Conservation (phyloP, 345 rosid genomes). For the Camelina neglecta region DNA sequence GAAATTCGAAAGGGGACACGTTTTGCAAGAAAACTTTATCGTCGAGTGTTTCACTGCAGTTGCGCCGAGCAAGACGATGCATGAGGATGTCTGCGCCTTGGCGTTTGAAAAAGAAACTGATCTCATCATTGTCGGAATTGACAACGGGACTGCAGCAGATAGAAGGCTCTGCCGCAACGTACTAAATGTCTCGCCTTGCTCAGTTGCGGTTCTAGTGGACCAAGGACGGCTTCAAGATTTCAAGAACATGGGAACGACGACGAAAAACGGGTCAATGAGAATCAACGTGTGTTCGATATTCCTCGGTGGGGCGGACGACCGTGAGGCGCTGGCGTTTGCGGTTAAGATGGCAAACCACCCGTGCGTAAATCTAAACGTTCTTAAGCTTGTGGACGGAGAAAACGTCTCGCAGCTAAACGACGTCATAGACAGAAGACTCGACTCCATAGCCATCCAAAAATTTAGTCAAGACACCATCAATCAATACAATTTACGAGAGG, state of each 20-base stretch:
- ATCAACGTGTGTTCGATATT: conserved; percentile 42
- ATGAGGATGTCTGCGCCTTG: conserved; percentile 49
- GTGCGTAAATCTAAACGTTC: conserved; percentile 18
- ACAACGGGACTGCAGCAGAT: conserved; percentile 7
- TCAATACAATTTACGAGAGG: conserved; percentile 25
- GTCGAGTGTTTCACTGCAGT: conserved; percentile 43
- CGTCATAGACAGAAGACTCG: conserved; percentile 39
- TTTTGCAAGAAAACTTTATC: neutral
- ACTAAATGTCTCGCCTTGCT: conserved; percentile 39
- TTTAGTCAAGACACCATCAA: conserved; percentile 4
- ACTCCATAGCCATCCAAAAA: conserved; percentile 25
- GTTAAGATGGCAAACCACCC: conserved; percentile 39
- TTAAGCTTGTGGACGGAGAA: neutral
- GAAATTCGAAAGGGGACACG: conserved; percentile 3
- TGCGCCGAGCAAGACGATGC: conserved; percentile 46
- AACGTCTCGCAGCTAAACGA: neutral
- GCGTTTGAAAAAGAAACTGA: conserved; percentile 41
- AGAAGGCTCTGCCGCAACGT: conserved; percentile 29
- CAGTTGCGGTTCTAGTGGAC: conserved; percentile 41
- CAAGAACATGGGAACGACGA: conserved; percentile 9
- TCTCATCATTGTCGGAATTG: conserved; percentile 42
- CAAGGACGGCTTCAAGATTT: conserved; percentile 32
- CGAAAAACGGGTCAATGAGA: neutral
- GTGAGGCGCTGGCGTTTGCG: conserved; percentile 46
- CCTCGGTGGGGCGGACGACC: conserved; percentile 56